These are phyloP conservation scores for Colletotrichum sp. DNA, from an alignment of 2,329 filamentous ascomycete species.

Conservation along the genomic window DNA sequence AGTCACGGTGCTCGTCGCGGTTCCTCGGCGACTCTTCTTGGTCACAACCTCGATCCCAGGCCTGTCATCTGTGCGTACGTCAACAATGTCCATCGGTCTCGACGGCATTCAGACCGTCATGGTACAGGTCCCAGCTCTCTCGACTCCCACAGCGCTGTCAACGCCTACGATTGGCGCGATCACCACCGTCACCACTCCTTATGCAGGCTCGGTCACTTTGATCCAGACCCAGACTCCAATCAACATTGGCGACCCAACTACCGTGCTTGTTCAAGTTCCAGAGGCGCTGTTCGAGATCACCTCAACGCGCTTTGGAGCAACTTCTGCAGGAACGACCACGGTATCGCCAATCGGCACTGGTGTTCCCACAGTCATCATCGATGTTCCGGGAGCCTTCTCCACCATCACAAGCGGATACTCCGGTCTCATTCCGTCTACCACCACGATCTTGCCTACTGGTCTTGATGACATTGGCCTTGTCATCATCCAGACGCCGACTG, in stretches of 20 bases:
- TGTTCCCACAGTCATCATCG: slow-evolving; percentile 1
- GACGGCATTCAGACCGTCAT: slow-evolving; percentile 4
- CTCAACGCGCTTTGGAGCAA: slow-evolving; percentile 1
- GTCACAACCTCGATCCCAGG: neutral
- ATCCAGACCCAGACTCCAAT: neutral
- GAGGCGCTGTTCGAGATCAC: neutral
- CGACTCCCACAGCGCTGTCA: neutral
- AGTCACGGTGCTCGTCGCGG: neutral
- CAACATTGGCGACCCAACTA: neutral
- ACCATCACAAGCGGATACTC: slow-evolving; percentile 6
- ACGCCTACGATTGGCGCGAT: neutral
- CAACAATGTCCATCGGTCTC: neutral
- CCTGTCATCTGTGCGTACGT: neutral
- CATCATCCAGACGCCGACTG: neutral
- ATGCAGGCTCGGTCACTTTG: neutral
- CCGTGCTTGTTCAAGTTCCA: slow-evolving; percentile 6
- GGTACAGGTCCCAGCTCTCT: neutral
- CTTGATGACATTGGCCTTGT: neutral
- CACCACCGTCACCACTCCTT: neutral
- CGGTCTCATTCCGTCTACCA: neutral
- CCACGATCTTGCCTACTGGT: neutral
- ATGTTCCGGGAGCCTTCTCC: neutral
- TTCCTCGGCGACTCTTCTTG: neutral
- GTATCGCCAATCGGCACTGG: neutral
- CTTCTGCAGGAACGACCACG: slow-evolving; percentile 1